phyloP scores from a whole-genome alignment of 176 grass and related monocot species.

The Rhynchospora breviuscula region DNA sequence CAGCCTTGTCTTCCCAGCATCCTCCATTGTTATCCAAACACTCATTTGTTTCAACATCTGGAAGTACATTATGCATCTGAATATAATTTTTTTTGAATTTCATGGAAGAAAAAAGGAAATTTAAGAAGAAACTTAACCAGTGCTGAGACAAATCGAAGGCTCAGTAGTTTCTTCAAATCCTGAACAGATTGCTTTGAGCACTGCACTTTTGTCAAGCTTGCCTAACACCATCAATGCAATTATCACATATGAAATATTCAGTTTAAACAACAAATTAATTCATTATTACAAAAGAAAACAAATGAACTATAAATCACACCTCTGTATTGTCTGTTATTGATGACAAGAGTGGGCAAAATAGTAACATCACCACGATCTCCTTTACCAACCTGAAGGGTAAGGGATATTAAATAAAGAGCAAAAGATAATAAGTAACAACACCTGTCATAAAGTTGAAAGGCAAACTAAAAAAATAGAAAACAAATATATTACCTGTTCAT shows the following conservation, averaged over 20 bases:
- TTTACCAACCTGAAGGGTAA: slow-evolving; percentile 54
- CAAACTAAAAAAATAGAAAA: background rate
- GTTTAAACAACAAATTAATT: slow-evolving; percentile 1
- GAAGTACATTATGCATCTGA: slow-evolving; percentile 11
- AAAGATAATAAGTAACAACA: slow-evolving; percentile 1
- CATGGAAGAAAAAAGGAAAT: slow-evolving; percentile 3
- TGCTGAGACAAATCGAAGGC: slow-evolving; percentile 68
- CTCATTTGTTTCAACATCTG: slow-evolving; percentile 90
- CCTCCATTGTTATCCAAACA: slow-evolving; percentile 93
- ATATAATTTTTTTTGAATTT: slow-evolving; percentile 2
- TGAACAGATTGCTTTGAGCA: slow-evolving; percentile 83
- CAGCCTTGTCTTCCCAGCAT: slow-evolving; percentile 66
- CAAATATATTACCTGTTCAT: slow-evolving; percentile 44
- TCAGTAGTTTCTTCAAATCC: slow-evolving; percentile 93
- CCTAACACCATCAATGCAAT: slow-evolving; percentile 52
- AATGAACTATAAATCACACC: slow-evolving; percentile 40
- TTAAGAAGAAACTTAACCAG: slow-evolving; percentile 39
- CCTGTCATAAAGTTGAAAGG: background rate
- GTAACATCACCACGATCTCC: slow-evolving; percentile 78
- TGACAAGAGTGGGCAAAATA: slow-evolving; percentile 83
- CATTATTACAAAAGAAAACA: slow-evolving; percentile 7
- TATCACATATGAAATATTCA: background rate
- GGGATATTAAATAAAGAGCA: background rate
- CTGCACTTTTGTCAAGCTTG: slow-evolving; percentile 78
- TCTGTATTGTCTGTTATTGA: slow-evolving; percentile 84